Conservation (phyloP, 306 rosid species). For the Erythrophleum fordii region DNA sequence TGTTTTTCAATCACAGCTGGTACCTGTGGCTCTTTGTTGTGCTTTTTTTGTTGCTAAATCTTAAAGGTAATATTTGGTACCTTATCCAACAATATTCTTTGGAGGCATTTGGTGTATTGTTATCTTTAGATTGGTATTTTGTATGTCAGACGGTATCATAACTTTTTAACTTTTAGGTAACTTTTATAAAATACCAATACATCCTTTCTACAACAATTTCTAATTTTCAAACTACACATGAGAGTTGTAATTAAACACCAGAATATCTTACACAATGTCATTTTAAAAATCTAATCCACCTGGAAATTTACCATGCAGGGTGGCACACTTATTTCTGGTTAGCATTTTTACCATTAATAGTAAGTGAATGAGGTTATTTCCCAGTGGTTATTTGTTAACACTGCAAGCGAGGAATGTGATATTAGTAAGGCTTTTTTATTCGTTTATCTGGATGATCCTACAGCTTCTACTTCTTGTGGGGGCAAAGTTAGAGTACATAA, state of each 20-base stretch:
- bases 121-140: not conserved
- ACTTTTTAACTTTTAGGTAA: too few relatives aligned
- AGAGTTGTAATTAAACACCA: too few relatives aligned
- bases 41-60: slow-evolving; percentile 74
- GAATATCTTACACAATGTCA: not conserved
- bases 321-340: slow-evolving; percentile 98
- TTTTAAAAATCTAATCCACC: not conserved
- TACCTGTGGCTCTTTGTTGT: slow-evolving; percentile 96
- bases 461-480: slow-evolving; percentile 94
- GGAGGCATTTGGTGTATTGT: not conserved
- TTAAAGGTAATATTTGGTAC: slow-evolving; percentile 60
- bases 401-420: slow-evolving; percentile 22
- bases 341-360: slow-evolving; percentile 84
- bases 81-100: slow-evolving; percentile 30
- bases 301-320: slow-evolving; percentile 56
- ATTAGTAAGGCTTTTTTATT: slow-evolving; percentile 17
- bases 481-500: slow-evolving; percentile 83
- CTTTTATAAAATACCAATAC: not conserved
- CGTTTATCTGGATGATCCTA: slow-evolving; percentile 32
- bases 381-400: slow-evolving; percentile 20
- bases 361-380: slow-evolving; percentile 50
- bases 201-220: not conserved
- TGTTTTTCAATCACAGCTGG: slow-evolving; percentile 58
- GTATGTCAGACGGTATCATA: too few relatives aligned
- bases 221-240: too few relatives aligned